Percentiles rank a stretch among this genome's conserved stretches.
Evolutionary conservation across 768 basidiomycete genomes (phyloP).

Genomic region (Cystobasidium tubakii): DNA sequence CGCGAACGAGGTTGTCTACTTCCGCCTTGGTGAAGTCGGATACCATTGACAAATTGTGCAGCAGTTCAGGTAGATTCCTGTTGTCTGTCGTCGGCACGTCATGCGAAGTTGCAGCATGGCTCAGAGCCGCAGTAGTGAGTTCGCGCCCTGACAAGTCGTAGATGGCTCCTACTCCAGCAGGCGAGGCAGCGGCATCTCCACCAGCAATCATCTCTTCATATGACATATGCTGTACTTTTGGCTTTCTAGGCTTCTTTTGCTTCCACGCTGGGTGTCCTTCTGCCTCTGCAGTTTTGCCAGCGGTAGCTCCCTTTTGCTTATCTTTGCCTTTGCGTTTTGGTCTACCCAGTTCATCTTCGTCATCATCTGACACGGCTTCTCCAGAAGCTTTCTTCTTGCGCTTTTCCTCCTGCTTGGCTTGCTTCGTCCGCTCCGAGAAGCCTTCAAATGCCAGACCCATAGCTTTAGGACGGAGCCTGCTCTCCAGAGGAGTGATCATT

Average conservation of each 20-base stretch:
- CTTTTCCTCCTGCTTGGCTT: constrained; percentile 71
- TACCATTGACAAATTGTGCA: constrained; percentile 87
- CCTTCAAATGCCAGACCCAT: constrained; percentile 83
- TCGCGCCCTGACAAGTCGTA: constrained; percentile 82
- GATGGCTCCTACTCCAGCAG: constrained; percentile 68
- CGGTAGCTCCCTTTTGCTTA: background rate
- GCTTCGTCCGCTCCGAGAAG: constrained; percentile 80
- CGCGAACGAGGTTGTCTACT: constrained; percentile 78
- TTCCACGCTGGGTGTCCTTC: constrained; percentile 42
- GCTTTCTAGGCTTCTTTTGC: constrained; percentile 58
- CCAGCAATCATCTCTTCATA: constrained; percentile 92
- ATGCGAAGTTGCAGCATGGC: constrained; percentile 63
- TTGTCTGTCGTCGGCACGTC: constrained; percentile 71
- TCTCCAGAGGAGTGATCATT: constrained; percentile 80
- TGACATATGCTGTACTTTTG: constrained; percentile 84
- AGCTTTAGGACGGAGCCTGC: constrained; percentile 69
- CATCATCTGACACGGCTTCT: constrained; percentile 54
- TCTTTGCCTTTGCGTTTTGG: constrained; percentile 44
- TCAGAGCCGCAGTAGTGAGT: constrained; percentile 83
- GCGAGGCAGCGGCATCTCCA: constrained; percentile 52
- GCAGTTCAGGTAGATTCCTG: constrained; percentile 87
- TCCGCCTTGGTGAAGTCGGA: constrained; percentile 73
- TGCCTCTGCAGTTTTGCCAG: background rate
- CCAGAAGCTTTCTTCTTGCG: constrained; percentile 48
- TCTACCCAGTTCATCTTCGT: constrained; percentile 65